These are phyloP conservation scores for Russula compacta DNA, from an alignment of 768 basidiomycete genomes.

Conservation along the genomic window DNA sequence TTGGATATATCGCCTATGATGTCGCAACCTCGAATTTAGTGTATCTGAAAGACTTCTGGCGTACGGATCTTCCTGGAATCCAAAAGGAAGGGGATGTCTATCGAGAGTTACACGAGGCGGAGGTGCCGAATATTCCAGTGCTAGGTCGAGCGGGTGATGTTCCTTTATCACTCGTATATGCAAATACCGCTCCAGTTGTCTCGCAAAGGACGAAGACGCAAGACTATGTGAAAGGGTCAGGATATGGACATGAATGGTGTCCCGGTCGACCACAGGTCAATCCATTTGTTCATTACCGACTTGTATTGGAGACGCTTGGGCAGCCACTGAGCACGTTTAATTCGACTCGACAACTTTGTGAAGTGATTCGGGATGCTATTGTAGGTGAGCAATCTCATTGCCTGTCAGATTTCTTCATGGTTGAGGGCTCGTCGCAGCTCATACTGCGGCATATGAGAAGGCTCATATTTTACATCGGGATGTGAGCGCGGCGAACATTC, in stretches of 20 bases:
- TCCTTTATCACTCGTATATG: neutral
- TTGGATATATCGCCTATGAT: neutral
- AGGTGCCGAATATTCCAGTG: neutral
- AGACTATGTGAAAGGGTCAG: neutral
- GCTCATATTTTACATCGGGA: too few species aligned
- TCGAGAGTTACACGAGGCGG: neutral
- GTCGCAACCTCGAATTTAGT: neutral
- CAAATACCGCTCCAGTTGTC: neutral
- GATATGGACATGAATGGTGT: neutral
- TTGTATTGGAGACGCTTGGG: neutral
- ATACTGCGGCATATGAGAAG: too few species aligned
- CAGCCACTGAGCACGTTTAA: neutral
- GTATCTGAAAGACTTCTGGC: neutral
- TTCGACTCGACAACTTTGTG: neutral
- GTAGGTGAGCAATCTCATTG: neutral
- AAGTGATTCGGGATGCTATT: neutral
- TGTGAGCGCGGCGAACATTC: too few species aligned
- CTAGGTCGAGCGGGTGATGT: neutral
- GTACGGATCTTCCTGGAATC: neutral
- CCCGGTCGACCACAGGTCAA: neutral
- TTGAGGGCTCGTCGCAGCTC: neutral
- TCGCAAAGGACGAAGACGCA: neutral
- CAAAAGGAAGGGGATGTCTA: neutral
- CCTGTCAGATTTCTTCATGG: neutral
- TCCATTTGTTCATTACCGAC: neutral